phyloP scores from a whole-genome alignment of 2,329 filamentous ascomycete genomes.

The Colletotrichum nymphaeae region DNA sequence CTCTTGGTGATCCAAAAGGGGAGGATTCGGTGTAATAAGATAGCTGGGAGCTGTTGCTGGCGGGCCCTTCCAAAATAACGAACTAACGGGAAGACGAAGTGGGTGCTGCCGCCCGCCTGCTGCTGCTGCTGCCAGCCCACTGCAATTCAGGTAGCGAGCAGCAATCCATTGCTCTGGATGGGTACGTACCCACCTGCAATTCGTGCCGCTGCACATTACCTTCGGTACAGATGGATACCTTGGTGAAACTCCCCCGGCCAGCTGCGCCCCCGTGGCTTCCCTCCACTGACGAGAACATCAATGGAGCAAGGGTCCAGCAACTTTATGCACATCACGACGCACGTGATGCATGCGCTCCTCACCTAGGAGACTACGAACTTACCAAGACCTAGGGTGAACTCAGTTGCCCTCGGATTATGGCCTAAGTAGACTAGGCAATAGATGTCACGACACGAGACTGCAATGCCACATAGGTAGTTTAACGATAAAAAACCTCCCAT shows the following conservation, averaged over 20 bases:
- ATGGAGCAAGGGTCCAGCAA: constrained; percentile 28
- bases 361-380: background rate
- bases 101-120: constrained; percentile 13
- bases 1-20: constrained; percentile 34
- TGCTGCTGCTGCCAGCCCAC: constrained; percentile 3
- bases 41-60: constrained; percentile 28
- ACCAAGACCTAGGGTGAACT: too few relatives aligned
- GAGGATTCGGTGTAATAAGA: constrained; percentile 30
- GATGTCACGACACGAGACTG: background rate
- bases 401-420: background rate
- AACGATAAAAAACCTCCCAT: constrained; percentile 28
- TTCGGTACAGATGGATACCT: constrained; percentile 20
- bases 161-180: constrained; percentile 5
- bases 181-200: constrained; percentile 25
- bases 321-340: constrained; percentile 28
- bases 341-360: constrained; percentile 19
- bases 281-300: constrained; percentile 7
- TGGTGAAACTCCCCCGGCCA: constrained; percentile 31
- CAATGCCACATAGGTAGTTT: background rate
- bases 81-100: constrained; percentile 29
- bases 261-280: constrained; percentile 31
- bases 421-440: background rate
- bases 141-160: constrained; percentile 10
- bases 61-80: constrained; percentile 28
- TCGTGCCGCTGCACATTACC: constrained; percentile 9